Evolutionary conservation across 768 basidiomycete species (phyloP).

Genomic region (Phaeotremella fagi): DNA sequence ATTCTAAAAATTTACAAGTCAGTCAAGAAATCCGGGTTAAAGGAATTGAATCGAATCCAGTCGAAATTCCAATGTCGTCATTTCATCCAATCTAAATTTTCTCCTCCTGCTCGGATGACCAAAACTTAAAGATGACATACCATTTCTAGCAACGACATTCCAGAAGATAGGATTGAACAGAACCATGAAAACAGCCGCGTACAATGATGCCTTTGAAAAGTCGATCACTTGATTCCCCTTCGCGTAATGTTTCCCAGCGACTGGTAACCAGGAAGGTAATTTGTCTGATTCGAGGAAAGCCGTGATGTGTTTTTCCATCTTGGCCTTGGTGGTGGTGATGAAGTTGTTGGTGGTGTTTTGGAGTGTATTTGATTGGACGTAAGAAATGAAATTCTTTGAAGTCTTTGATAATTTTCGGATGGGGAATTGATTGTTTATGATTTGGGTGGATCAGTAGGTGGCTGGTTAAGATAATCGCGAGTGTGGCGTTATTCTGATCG

Average conservation of each 20-base stretch:
- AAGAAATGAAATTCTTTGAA: too few relatives aligned
- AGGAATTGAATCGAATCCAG: background rate
- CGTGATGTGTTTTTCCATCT: background rate
- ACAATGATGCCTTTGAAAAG: slow-evolving; percentile 61
- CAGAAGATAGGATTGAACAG: slow-evolving; percentile 90
- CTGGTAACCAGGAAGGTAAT: slow-evolving; percentile 33
- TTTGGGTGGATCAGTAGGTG: too few relatives aligned
- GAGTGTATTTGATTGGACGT: too few relatives aligned
- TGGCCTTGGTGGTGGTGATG: too few relatives aligned
- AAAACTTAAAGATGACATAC: slow-evolving; percentile 52
- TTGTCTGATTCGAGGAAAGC: background rate
- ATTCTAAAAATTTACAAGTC: slow-evolving; percentile 53
- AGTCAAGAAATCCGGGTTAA: background rate
- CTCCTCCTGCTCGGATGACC: background rate
- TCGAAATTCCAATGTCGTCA: background rate
- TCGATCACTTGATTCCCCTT: slow-evolving; percentile 53
- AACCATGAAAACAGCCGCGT: slow-evolving; percentile 64
- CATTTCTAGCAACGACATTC: slow-evolving; percentile 92
- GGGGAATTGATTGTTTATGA: too few relatives aligned
- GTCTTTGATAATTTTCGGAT: too few relatives aligned
- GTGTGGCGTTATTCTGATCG: too few relatives aligned
- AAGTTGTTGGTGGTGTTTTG: too few relatives aligned
- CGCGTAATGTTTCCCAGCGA: slow-evolving; percentile 20
- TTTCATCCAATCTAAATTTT: background rate
- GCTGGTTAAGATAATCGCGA: too few relatives aligned